Conservation (phyloP, 805 yeast genomes). For the Huiozyma naganishii region DNA sequence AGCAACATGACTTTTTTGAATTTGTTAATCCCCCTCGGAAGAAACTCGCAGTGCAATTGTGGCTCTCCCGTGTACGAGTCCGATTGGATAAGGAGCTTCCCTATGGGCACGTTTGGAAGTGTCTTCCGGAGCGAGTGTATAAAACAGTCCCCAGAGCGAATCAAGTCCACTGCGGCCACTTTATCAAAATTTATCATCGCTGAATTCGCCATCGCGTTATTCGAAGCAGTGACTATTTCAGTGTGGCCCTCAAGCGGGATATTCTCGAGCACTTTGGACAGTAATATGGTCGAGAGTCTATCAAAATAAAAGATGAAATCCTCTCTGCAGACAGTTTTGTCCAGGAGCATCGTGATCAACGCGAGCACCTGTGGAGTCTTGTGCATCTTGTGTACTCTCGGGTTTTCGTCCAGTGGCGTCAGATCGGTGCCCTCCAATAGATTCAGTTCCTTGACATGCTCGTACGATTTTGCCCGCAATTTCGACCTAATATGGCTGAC, state of each 20-base stretch:
- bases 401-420: conserved; percentile 10
- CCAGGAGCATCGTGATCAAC: conserved; percentile 58
- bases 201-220: conserved; percentile 19
- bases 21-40: conserved; percentile 38
- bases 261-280: conserved; percentile 57
- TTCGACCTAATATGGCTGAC: conserved; percentile 71
- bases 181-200: conserved; percentile 30
- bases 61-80: conserved; percentile 91
- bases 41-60: conserved; percentile 67
- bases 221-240: conserved; percentile 35
- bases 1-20: conserved; percentile 48
- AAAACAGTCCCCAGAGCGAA: conserved; percentile 90
- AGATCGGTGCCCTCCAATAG: conserved; percentile 28
- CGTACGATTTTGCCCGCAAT: conserved; percentile 48
- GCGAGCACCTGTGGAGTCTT: conserved; percentile 58
- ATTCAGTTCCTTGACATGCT: conserved; percentile 56
- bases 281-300: conserved; percentile 61
- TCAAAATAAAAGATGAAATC: conserved; percentile 84
- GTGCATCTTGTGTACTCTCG: conserved; percentile 23
- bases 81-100: conserved; percentile 78
- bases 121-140: conserved; percentile 67
- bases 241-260: conserved; percentile 30
- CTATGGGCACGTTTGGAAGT: conserved; percentile 67
- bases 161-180: conserved; percentile 64
- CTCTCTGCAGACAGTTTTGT: conserved; percentile 44